Conservation (phyloP, 805 yeast species). For the Hanseniaspora jakobsenii region DNA sequence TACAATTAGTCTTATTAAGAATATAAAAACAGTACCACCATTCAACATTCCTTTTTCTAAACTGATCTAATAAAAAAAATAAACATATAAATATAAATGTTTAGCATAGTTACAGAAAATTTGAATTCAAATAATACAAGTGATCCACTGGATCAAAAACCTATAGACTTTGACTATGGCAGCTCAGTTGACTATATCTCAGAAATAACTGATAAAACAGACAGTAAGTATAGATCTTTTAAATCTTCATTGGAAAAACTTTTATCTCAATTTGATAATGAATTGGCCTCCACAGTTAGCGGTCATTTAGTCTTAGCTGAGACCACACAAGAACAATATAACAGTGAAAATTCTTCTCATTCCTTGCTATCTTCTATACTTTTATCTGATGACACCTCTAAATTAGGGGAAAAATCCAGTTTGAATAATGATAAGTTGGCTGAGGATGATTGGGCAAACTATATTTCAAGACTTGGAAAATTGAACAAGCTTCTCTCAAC, state of each 20-base stretch:
- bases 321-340: neutral
- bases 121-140: too few species aligned
- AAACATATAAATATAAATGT: too few species aligned
- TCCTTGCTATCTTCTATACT: neutral
- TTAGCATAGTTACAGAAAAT: too few species aligned
- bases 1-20: too few species aligned
- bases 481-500: slow-evolving; percentile 54
- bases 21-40: too few species aligned
- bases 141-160: neutral
- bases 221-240: slow-evolving; percentile 58
- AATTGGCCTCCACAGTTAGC: neutral
- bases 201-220: neutral
- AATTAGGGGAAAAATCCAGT: too few species aligned
- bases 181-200: neutral
- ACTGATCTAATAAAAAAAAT: too few species aligned
- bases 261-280: slow-evolving; percentile 41
- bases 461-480: slow-evolving; percentile 75
- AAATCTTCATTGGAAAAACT: slow-evolving; percentile 60
- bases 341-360: neutral
- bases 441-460: slow-evolving; percentile 95
- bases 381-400: neutral
- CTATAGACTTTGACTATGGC: neutral
- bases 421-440: slow-evolving; percentile 37
- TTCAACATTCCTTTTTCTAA: too few species aligned
- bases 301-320: neutral